Base-by-base conservation (phyloP, 306 rosid species). In the Styphnolobium japonicum region DNA sequence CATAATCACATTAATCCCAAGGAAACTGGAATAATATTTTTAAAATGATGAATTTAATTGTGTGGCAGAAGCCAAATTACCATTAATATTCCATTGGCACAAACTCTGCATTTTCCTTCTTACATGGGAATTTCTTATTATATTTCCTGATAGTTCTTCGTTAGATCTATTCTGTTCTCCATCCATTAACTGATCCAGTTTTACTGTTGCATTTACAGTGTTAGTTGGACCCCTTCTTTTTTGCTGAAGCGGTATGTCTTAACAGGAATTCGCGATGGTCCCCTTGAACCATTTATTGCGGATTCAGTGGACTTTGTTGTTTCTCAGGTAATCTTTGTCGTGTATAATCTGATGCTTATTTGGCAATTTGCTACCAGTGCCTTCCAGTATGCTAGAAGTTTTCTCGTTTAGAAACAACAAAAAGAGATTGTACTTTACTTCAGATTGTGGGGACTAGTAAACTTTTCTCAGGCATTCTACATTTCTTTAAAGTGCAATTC, bases 291-390 rank as follows among this genome's bases (percentile, higher is more conserved):
- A 67, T 95, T 95, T 86, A 95, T 95, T 83, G 99, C 99, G 0
- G 99, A 96, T 90, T 96, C 99, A 23, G 98, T 93, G 25, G 98
- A 96, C 86, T 96, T 96, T 57, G 98, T 95, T 88, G 99, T 95
- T 85, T 91, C 98, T 86, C 99, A 95, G 97, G 99, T 95, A 87
- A 81, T 73, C 53, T 79, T 57, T 79, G n/a, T 61, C 56, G 68
- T 79, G 80, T 51, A 25, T 25, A 70, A 72, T 76, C 68, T 70
- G 60, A 37, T 82, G 51, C 31, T 69, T 51, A 51, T 76, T 76
- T 39, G 45, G 40, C 71, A 70, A 56, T 75, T 37, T 64, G 63
- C 72, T 33, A 37, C 39, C 14, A 8, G 53, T 25, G 29, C 73
- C 77, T 71, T 45, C 51, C 64, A 55, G 29, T 57, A 57, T 7